Conservation (phyloP, 164 flowering plant species). For the Buxus sempervirens region DNA sequence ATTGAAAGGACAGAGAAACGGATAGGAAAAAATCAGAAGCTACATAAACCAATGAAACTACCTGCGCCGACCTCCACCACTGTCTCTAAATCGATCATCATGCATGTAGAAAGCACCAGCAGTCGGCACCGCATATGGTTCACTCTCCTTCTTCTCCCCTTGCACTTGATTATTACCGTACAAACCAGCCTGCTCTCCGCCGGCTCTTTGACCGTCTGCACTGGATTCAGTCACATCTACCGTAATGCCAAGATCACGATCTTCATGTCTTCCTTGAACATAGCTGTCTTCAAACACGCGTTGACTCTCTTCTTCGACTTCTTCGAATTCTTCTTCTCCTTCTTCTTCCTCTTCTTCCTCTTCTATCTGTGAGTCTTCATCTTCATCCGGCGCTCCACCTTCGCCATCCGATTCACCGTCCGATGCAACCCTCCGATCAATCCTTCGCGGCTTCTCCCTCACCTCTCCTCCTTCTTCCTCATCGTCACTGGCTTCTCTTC, state of each 20-base stretch:
- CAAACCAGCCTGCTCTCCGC: slow-evolving; percentile 2
- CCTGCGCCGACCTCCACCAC: slow-evolving; percentile 74
- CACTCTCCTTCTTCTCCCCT: slow-evolving; percentile 79
- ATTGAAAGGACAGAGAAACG: neutral
- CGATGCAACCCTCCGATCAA: slow-evolving; percentile 44
- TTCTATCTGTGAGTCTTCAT: slow-evolving; percentile 38
- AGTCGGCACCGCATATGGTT: slow-evolving; percentile 92
- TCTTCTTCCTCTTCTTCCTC: slow-evolving; percentile 33
- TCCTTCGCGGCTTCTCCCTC: slow-evolving; percentile 16
- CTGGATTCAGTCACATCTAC: slow-evolving; percentile 19
- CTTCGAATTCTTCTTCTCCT: slow-evolving; percentile 22
- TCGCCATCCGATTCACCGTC: slow-evolving; percentile 77
- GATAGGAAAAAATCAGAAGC: neutral
- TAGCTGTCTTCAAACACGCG: slow-evolving; percentile 27
- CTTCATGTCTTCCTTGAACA: slow-evolving; percentile 16
- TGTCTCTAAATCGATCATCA: slow-evolving; percentile 89
- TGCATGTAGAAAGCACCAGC: slow-evolving; percentile 99
- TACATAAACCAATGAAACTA: slow-evolving; percentile 13
- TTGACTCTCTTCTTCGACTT: slow-evolving; percentile 7
- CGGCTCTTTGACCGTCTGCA: slow-evolving; percentile 17
- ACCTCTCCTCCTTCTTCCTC: slow-evolving; percentile 58
- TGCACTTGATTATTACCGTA: slow-evolving; percentile 19
- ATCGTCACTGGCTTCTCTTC: slow-evolving; percentile 92
- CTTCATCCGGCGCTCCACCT: slow-evolving; percentile 78
- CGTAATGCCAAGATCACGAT: slow-evolving; percentile 14